Base-by-base conservation (phyloP, 1,139 yeast species). In the Fermentozyma sake region DNA sequence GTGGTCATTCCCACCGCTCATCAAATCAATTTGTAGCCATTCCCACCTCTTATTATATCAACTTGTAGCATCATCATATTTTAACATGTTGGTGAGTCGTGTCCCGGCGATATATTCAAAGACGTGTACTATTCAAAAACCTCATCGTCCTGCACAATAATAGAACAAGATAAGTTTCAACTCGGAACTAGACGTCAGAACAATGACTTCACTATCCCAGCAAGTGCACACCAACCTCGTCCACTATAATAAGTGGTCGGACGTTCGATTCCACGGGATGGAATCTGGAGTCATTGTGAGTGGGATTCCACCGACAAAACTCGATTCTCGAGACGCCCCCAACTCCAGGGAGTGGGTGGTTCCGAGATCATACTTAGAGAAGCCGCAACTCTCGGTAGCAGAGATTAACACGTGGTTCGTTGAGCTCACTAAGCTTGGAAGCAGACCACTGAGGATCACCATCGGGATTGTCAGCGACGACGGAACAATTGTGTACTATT, bases 401-500 rank as follows among this genome's bases (percentile, higher is more conserved):
- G 52, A 57, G 19, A 54, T 65, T n/a, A 43, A 50, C 23, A 19
- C 30, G 15, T 63, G 67, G 67, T 65, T 65, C 32, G 38, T 28
- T 2, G 38, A 27, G 11, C 46, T 61, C 8, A 39, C 36, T 8
- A 16, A 24, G 5, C 16, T 46, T 6, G 5, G 22, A 23, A 4
- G 21, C 3, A 46, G 62, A 31, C 72, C 64, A 0, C 46, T 45
- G 13, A 51, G 79, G 27, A 31, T 80, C 2, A 58, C 78, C 1
- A 51, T 78, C 47, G 86, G 74, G 1, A 56, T 80, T 37, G 63
- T 72, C 6, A 75, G 78, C 31, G 65, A 66, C 30, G 89, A 80
- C 48, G 79, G 83, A 0, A 76, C 86, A 0, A 66, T 81, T 3
- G 81, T 79, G 5, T 81, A 78, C 43, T 80, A 80, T 44, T 68